A percentile compares a stretch with the other conserved stretches of the same genome.
phyloP scores from a whole-genome alignment of 192 early-diverging fungal genomes.

The Rhizophagus sp. region DNA sequence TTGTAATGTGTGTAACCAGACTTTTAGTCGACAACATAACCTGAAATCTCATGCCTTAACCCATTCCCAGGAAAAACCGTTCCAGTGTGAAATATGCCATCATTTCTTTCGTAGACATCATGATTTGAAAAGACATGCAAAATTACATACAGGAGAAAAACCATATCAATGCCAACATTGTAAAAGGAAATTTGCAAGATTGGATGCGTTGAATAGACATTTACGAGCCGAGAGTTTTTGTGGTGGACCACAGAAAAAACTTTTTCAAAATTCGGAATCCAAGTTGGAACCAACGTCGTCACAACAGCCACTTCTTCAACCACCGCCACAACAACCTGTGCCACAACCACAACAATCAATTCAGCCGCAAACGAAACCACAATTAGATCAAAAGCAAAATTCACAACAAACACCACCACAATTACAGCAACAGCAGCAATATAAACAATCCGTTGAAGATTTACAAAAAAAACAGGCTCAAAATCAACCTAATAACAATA shows the following conservation, averaged over 20 bases:
- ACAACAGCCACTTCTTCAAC: conserved; percentile 13
- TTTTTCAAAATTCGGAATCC: conserved; percentile 9
- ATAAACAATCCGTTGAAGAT: not conserved
- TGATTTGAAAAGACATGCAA: conserved; percentile 55
- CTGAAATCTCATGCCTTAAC: conserved; percentile 60
- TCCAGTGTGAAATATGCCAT: conserved; percentile 48
- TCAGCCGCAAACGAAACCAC: conserved; percentile 13
- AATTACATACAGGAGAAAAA: conserved; percentile 58
- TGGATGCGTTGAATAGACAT: conserved; percentile 59
- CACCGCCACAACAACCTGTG: conserved; percentile 2
- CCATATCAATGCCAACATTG: conserved; percentile 50
- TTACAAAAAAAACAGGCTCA: not conserved
- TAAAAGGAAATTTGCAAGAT: conserved; percentile 52
- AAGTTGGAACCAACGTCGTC: not conserved
- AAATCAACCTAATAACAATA: not conserved
- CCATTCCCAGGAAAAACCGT: conserved; percentile 57
- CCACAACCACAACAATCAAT: not conserved
- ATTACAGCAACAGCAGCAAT: conserved; percentile 17
- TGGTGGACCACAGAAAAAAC: conserved; percentile 28
- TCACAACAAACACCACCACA: not conserved
- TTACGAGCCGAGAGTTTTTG: conserved; percentile 47
- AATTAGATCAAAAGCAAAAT: not conserved
- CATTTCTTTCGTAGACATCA: conserved; percentile 53
- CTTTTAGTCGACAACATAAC: conserved; percentile 59
- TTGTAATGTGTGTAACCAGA: conserved; percentile 56